Evolutionary conservation across 2,329 filamentous ascomycete genomes (phyloP).

Genomic region (Neonectria sp.): DNA sequence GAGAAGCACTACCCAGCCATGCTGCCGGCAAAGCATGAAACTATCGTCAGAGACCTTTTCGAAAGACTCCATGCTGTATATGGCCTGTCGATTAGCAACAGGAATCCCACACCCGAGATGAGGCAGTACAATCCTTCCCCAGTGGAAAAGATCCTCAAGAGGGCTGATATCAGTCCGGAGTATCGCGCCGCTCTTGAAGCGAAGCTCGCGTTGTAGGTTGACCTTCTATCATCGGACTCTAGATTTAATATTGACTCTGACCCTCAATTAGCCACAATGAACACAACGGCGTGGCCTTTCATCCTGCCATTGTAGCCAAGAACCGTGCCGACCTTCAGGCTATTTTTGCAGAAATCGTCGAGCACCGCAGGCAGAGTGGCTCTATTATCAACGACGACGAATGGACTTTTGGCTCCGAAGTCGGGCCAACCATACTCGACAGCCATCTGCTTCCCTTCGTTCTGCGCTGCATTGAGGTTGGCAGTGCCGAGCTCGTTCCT

Average conservation of each 20-base stretch:
- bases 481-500: slow-evolving; percentile 27
- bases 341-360: slow-evolving; percentile 19
- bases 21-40: slow-evolving; percentile 7
- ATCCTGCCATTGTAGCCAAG: slow-evolving; percentile 24
- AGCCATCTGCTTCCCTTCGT: slow-evolving; percentile 32
- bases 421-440: slow-evolving; percentile 31
- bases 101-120: slow-evolving; percentile 28
- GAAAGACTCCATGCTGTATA: slow-evolving; percentile 23
- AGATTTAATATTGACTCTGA: neutral
- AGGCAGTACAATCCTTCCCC: slow-evolving; percentile 23
- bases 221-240: neutral
- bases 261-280: slow-evolving; percentile 6
- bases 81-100: slow-evolving; percentile 28
- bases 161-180: slow-evolving; percentile 19
- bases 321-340: slow-evolving; percentile 7
- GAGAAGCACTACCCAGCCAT: slow-evolving; percentile 35
- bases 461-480: slow-evolving; percentile 29
- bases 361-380: slow-evolving; percentile 24
- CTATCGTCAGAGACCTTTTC: slow-evolving; percentile 13
- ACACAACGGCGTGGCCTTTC: slow-evolving; percentile 28
- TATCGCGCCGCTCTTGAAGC: slow-evolving; percentile 23
- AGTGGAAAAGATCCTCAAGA: slow-evolving; percentile 22
- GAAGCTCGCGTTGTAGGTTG: slow-evolving; percentile 26
- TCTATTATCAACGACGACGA: neutral
- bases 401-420: slow-evolving; percentile 27